Evolutionary conservation across 1,284 basidiomycete genomes (phyloP), one percentile per base, ranked within the genome.

Genomic region (Tylopilus sp.): DNA sequence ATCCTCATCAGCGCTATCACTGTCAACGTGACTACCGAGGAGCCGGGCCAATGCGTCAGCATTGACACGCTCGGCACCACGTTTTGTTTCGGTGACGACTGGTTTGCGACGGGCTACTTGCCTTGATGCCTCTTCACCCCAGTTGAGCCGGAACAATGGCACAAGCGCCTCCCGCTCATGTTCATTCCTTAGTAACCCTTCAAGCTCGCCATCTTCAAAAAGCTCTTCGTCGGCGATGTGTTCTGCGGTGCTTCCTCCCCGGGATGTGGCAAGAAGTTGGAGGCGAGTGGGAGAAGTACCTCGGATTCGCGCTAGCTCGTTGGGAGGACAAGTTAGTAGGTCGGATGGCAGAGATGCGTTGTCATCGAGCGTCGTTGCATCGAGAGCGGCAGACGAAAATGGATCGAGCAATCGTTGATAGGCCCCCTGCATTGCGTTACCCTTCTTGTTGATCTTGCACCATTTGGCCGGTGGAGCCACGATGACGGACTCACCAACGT

Each of bases 331-430:
- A 6, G 78, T 74, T 11, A 86, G 73, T 36, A 84, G 65, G 56
- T 82, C 82, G 1, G 69, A 67, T 37, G 70, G 53, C 41, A 71
- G 37, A 9, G 70, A 59, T 16, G 59, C 29, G 39, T 51, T 47
- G 40, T 43, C 30, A 51, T 19, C 44, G 45, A 52, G 45, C 18
- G 41, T 57, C 12, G 48, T 42, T 29, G 21, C 29, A 5, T 49
- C 47, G 15, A 30, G 35, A 25, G 47, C 41, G 23, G 41, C 42
- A 51, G 29, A 51, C 25, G 64, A 59, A 18, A 78, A 64, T 13
- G 82, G 84, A 53, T 81, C 66, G 23, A 83, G 71, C 35, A 87
- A 69, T 55, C 82, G 82, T 28, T 70, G 72, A 30, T 76, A 74
- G 1, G 79, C 79, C 39, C 74, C 68, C 26, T 68, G 69, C 21